phyloP scores from a whole-genome alignment of 371 early-diverging fungal genomes.

The Homolaphlyctis polyrhiza region DNA sequence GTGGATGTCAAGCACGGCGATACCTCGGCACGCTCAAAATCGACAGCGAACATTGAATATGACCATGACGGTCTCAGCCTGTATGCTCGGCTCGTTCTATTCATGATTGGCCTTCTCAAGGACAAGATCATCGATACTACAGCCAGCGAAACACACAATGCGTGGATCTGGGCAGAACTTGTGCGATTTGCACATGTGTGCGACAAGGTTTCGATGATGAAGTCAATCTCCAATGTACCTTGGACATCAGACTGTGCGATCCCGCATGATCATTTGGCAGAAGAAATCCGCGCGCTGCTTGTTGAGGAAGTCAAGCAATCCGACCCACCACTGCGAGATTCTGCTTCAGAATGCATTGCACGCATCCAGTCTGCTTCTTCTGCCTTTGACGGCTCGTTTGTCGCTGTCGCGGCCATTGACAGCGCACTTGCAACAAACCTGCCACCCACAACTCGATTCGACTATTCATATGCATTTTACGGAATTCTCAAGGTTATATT shows the following conservation, averaged over 20 bases:
- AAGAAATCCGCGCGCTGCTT: constrained; percentile 6
- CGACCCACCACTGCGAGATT: not conserved
- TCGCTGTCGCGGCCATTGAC: not conserved
- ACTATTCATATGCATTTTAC: not conserved
- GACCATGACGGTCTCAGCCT: constrained; percentile 10
- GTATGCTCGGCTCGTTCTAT: constrained; percentile 6
- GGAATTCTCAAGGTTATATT: not conserved
- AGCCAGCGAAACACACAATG: not conserved
- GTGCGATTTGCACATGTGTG: constrained; percentile 5
- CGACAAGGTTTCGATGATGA: not conserved
- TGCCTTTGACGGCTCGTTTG: not conserved
- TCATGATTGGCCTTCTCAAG: constrained; percentile 10
- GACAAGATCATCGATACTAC: constrained; percentile 1
- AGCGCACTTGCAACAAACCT: not conserved
- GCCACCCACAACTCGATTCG: not conserved
- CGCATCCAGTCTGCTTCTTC: not conserved
- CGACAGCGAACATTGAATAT: not conserved
- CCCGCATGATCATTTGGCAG: constrained; percentile 2
- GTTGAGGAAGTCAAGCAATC: not conserved
- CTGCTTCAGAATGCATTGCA: not conserved
- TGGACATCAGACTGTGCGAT: constrained; percentile 5
- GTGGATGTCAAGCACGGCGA: not conserved
- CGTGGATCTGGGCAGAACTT: constrained; percentile 9
- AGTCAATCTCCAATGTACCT: not conserved
- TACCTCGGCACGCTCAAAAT: not conserved